phyloP scores from a whole-genome alignment of 768 basidiomycete genomes.

The Amanita thiersii region DNA sequence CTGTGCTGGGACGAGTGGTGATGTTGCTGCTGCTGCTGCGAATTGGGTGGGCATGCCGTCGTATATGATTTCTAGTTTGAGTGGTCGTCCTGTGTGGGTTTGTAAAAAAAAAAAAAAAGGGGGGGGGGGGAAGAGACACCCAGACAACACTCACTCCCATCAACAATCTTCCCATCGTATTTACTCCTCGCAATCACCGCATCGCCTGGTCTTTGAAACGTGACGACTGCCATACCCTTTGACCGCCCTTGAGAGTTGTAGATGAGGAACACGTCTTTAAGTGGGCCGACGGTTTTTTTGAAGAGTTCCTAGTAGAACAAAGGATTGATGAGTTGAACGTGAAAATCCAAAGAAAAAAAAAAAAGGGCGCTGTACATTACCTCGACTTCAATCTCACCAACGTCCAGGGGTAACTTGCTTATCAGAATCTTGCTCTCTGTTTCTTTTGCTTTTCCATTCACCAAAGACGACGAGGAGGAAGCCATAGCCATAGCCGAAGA shows the following conservation, averaged over 20 bases:
- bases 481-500: background rate
- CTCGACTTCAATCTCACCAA: slow-evolving; percentile 60
- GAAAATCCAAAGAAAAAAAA: background rate
- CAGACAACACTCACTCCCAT: slow-evolving; percentile 35
- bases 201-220: slow-evolving; percentile 56
- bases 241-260: slow-evolving; percentile 71
- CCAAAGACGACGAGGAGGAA: slow-evolving; percentile 6
- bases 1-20: slow-evolving; percentile 8
- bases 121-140: background rate
- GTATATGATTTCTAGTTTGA: slow-evolving; percentile 59
- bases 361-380: slow-evolving; percentile 24
- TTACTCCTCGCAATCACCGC: slow-evolving; percentile 56
- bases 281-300: slow-evolving; percentile 65
- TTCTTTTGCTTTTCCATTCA: slow-evolving; percentile 26
- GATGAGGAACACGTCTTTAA: slow-evolving; percentile 62
- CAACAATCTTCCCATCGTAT: slow-evolving; percentile 72
- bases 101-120: background rate
- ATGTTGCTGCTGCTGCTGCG: slow-evolving; percentile 13
- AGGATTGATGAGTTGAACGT: slow-evolving; percentile 1
- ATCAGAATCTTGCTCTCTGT: slow-evolving; percentile 61
- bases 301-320: slow-evolving; percentile 51
- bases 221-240: slow-evolving; percentile 75
- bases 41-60: slow-evolving; percentile 18
- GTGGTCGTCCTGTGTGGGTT: slow-evolving; percentile 43
- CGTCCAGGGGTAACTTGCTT: slow-evolving; percentile 60